Evolutionary conservation across 1,139 yeast genomes (phyloP).

Genomic region (Diutina pseudorugosa): DNA sequence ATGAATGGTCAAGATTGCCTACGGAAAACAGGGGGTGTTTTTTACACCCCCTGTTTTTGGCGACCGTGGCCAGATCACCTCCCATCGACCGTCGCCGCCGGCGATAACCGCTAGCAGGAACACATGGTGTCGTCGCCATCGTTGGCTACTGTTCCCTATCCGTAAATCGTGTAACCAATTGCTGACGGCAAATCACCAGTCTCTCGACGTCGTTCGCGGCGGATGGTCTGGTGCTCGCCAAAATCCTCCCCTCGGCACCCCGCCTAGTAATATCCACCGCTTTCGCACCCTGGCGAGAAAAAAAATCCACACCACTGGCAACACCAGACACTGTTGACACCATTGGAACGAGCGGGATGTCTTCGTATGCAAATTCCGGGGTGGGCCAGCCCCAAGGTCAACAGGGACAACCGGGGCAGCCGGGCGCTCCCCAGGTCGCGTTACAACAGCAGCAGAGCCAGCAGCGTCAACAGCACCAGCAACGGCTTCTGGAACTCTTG

Average conservation of each 20-base stretch:
- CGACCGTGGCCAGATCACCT: neutral
- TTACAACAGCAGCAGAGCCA: constrained; percentile 13
- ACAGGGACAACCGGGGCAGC: neutral
- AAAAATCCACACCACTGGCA: neutral
- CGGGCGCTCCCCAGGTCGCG: constrained; percentile 3
- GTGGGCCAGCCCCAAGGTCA: constrained; percentile 4
- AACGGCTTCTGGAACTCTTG: constrained; percentile 60
- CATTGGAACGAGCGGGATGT: neutral
- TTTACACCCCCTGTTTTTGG: neutral
- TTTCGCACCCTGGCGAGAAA: neutral
- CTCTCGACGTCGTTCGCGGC: neutral
- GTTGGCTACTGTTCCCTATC: no score
- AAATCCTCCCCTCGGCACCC: neutral
- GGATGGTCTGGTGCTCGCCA: neutral
- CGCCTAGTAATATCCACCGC: neutral
- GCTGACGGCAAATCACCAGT: no score
- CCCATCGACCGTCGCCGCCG: no score
- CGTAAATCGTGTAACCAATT: no score
- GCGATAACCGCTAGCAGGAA: no score
- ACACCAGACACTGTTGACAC: neutral
- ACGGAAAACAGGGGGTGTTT: neutral
- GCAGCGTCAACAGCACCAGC: constrained; percentile 36
- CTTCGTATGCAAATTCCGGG: constrained; percentile 4
- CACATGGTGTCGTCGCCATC: no score
- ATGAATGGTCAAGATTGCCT: neutral